Evolutionary conservation across 768 basidiomycete genomes (phyloP).

Genomic region (Collybia sordida): DNA sequence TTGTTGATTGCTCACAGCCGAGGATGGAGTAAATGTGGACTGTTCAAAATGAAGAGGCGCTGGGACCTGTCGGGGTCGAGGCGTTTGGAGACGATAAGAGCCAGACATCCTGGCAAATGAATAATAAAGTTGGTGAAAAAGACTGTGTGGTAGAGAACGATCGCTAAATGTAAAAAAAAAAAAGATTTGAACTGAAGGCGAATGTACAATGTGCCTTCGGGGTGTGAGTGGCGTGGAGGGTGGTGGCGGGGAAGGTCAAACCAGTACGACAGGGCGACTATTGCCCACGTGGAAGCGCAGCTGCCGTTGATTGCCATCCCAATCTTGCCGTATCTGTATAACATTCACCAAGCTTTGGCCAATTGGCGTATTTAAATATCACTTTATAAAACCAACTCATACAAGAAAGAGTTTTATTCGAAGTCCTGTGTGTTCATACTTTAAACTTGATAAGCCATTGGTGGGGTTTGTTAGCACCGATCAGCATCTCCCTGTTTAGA

Average conservation of each 20-base stretch:
- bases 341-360: too few relatives aligned
- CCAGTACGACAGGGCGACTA: not conserved
- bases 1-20: conserved; percentile 39
- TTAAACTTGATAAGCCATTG: too few relatives aligned
- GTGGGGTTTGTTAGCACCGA: too few relatives aligned
- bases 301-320: not conserved
- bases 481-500: too few relatives aligned
- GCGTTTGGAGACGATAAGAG: conserved; percentile 62
- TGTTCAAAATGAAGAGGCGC: conserved; percentile 58
- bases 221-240: conserved; percentile 1
- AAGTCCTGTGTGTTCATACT: too few relatives aligned
- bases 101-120: conserved; percentile 44
- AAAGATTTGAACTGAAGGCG: not conserved
- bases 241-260: conserved; percentile 2
- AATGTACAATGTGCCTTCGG: too few relatives aligned
- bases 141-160: not conserved
- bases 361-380: too few relatives aligned
- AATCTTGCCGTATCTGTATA: too few relatives aligned
- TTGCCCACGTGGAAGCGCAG: not conserved
- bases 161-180: not conserved
- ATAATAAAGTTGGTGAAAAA: not conserved
- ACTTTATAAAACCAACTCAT: too few relatives aligned
- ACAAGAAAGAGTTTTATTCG: too few relatives aligned
- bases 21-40: conserved; percentile 42
- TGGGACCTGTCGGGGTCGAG: conserved; percentile 61